Conservation (phyloP, 345 rosid genomes). For the Acer yangbiense region DNA sequence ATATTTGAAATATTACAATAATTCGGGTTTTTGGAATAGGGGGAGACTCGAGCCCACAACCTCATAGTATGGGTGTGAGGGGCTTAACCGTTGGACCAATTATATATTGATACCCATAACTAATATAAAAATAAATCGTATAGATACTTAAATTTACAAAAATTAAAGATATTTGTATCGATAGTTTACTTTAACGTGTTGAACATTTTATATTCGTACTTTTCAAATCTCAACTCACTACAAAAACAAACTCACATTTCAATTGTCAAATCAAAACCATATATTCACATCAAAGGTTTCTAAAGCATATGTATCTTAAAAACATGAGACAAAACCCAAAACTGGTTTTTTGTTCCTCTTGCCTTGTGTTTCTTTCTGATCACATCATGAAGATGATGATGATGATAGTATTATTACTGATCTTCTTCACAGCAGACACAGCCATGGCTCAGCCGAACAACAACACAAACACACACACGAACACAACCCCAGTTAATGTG, state of each 20-base stretch:
- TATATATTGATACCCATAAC: no score
- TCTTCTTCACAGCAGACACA: not conserved
- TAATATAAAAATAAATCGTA: no score
- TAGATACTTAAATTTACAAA: no score
- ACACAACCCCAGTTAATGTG: conserved; percentile 33
- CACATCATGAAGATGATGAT: no score
- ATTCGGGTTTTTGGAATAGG: no score
- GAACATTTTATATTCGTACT: not conserved
- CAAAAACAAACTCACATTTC: not conserved
- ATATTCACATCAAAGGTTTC: not conserved
- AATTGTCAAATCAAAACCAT: not conserved
- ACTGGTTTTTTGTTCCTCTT: not conserved
- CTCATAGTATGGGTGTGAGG: no score
- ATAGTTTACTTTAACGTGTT: no score
- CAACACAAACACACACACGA: conserved; percentile 4
- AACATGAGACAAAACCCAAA: not conserved
- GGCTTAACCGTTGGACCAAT: no score
- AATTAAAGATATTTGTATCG: no score
- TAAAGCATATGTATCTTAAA: no score
- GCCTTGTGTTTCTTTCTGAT: not conserved
- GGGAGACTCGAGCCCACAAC: no score
- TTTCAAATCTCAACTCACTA: not conserved
- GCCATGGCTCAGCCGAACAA: conserved; percentile 20
- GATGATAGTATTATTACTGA: not conserved
- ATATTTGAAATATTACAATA: no score